Base-by-base conservation (phyloP, 164 flowering plant genomes). In the Echeveria elegans region DNA sequence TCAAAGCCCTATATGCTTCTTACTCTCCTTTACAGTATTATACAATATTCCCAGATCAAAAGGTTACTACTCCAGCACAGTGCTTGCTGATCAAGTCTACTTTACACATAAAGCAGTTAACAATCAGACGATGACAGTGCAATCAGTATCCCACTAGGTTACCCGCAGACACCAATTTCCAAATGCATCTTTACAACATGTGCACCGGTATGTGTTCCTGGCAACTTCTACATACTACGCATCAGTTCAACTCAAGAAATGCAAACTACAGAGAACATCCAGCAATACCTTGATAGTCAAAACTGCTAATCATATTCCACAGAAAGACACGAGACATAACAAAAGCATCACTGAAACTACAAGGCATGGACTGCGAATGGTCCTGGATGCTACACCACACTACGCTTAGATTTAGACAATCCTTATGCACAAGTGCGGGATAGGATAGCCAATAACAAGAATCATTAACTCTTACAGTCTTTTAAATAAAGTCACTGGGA, bases 91-190 rank as follows among this genome's bases (percentile, higher is more conserved):
- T 56, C 32, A 56, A 28, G 32, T 26, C 61, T 28, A 19, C 61
- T 28, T 56, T 56, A 56, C 19, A 56, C 4, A 56, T 26, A 56
- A 56, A 56, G 61, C 61, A 28, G 61, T 56, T 32, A 56, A 56
- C 18, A 11, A 56, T 56, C 26, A 26, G 32, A 56, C 14, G 1
- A 56, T 56, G 32, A 28, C 30, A 56, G 18, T 56, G 61, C 19
- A 28, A 56, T 56, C 32, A 56, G 31, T 15, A 56, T 28, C 61
- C 61, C 61, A 56, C 61, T 56, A 28, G 61, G 56, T 4, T 18
- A 53, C 26, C 31, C 32, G 11, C 8, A 12, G 61, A 56, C 11
- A 32, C 61, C 58, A 52, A 52, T 21, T 9, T 48, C 9, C 11
- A 26, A 56, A 56, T 26, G 31, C 30, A 14, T 32, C 60, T 53